phyloP scores from a whole-genome alignment of 2,329 filamentous ascomycete species.

The Alternaria triticimaculans region DNA sequence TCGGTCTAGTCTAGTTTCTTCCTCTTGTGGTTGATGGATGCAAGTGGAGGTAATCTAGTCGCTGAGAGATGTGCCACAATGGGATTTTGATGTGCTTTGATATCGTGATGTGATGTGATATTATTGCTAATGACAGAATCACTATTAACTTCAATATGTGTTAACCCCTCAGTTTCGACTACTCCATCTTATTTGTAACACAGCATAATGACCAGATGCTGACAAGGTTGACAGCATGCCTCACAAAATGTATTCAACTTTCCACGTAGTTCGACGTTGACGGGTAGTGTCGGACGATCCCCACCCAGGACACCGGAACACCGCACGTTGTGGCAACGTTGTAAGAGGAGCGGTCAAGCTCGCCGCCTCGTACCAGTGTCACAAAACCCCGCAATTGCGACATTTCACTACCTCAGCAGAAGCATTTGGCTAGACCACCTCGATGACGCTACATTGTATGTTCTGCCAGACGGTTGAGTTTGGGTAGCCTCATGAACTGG shows the following conservation, averaged over 20 bases:
- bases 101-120: background rate
- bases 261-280: background rate
- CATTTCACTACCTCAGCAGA: background rate
- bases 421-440: background rate
- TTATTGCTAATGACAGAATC: no score
- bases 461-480: no score
- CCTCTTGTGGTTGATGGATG: constrained; percentile 9
- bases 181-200: no score
- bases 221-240: no score
- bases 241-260: no score
- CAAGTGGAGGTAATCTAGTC: constrained; percentile 29
- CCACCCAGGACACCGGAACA: background rate
- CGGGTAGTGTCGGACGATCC: constrained; percentile 5
- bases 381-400: constrained; percentile 16
- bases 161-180: no score
- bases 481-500: background rate
- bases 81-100: no score
- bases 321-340: background rate
- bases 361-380: background rate
- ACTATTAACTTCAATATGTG: no score
- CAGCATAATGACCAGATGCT: no score
- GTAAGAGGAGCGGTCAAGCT: constrained; percentile 17
- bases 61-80: constrained; percentile 16
- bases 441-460: background rate
- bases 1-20: constrained; percentile 12